These are phyloP conservation scores for Tephrocybe sp. DNA, from an alignment of 768 basidiomycete genomes.

Conservation along the genomic window DNA sequence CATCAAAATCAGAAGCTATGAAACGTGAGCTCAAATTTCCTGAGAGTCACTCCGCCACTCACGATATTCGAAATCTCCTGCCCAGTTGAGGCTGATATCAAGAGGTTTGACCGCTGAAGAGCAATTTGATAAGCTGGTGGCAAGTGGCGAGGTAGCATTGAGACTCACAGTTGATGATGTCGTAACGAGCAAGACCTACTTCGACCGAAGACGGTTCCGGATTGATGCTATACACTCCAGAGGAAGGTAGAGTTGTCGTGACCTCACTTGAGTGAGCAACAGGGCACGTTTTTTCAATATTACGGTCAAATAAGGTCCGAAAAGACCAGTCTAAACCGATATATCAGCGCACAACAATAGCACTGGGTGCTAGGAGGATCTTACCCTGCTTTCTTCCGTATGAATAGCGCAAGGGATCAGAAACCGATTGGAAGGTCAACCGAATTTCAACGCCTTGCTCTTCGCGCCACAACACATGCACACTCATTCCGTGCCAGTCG, in stretches of 20 bases:
- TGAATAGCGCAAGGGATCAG: constrained; percentile 68
- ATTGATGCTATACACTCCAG: constrained; percentile 41
- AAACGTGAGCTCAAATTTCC: background rate
- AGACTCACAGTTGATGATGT: constrained; percentile 45
- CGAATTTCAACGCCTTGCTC: constrained; percentile 61
- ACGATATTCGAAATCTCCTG: constrained; percentile 65
- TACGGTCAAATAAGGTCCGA: constrained; percentile 62
- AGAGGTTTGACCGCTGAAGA: constrained; percentile 43
- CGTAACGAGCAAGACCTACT: constrained; percentile 44
- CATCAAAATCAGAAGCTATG: constrained; percentile 37
- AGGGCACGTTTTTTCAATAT: constrained; percentile 65
- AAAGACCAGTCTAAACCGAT: constrained; percentile 70
- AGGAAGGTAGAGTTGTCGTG: constrained; percentile 44
- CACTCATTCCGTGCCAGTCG: constrained; percentile 86
- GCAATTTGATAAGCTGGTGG: constrained; percentile 13
- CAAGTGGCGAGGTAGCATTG: background rate
- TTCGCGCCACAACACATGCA: constrained; percentile 70
- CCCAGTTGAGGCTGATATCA: constrained; percentile 60
- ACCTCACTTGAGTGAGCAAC: constrained; percentile 64
- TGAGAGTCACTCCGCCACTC: constrained; percentile 21
- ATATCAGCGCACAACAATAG: constrained; percentile 1
- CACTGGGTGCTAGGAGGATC: constrained; percentile 8
- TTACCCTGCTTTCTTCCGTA: constrained; percentile 56
- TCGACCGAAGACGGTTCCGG: constrained; percentile 49
- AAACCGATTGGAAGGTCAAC: constrained; percentile 73